Evolutionary conservation across 345 rosid species (phyloP), one percentile per base, ranked within the genome.

Genomic region (Rubroshorea leprosula): DNA sequence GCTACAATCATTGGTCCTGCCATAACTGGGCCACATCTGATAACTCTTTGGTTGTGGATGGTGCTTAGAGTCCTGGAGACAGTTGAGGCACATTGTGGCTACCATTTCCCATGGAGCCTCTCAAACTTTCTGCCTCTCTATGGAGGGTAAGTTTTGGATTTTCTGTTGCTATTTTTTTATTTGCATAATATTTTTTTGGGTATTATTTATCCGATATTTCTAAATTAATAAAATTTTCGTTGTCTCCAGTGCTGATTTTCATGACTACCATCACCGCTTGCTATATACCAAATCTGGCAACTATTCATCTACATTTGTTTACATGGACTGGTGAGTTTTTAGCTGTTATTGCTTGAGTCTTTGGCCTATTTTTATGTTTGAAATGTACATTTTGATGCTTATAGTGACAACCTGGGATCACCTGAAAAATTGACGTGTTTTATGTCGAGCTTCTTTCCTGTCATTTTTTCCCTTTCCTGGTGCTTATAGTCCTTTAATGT

Each of bases 1-100:
- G 97, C 97, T 43, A 93, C 97, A 55, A 80, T 93, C 10, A 4
- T 93, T 67, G 99, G 97, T 71, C 96, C 99, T 44, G 96, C 97
- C 55, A 72, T 93, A 61, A 93, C 99, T 1, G 99, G 99, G 3
- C 99, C 99, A 43, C 97, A 93, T 81, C 72, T 93, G 44, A 53
- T 85, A 46, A 93, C 97, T 46, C 78, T 90, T 25, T 93, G 99
- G 99, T 65, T 89, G 47, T 93, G 99, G 99, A 79, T 89, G 90
- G 76, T 82, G 43, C 76, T 93, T 9, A 79, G 99, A 75, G 96
- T 93, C 54, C 70, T 93, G 57, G 99, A 89, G 79, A 89, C 99
- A 12, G 99, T 93, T 46, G 99, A 93, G 74, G 97, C 96, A 66
- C 99, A 93, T 64, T 89, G 96, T 71, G 99, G 97, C 70, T 93